A percentile compares a stretch with the other conserved stretches of the same genome.
These are phyloP conservation scores for Cladochytrium tenue DNA, from an alignment of 371 early-diverging fungal genomes.

Conservation along the genomic window DNA sequence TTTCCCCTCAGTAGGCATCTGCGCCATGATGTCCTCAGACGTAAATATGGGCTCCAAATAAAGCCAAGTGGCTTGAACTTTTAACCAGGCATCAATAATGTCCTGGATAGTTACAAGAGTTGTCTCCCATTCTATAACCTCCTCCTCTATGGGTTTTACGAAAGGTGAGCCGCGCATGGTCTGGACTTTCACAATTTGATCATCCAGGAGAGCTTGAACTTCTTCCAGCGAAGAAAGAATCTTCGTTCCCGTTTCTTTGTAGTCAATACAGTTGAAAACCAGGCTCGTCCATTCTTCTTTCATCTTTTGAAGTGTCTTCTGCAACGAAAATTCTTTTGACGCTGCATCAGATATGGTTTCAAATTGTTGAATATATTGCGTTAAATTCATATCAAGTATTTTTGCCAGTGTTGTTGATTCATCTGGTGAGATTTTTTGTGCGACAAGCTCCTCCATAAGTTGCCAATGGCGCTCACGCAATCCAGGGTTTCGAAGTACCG, in stretches of 20 bases:
- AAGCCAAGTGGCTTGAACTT: constrained; percentile 62
- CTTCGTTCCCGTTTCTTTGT: constrained; percentile 58
- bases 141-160: constrained; percentile 54
- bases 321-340: constrained; percentile 55
- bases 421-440: constrained; percentile 48
- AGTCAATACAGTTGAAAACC: constrained; percentile 48
- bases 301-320: constrained; percentile 57
- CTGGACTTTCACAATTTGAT: constrained; percentile 62
- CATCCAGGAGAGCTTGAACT: constrained; percentile 55
- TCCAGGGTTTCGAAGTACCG: constrained; percentile 54
- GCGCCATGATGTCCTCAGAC: constrained; percentile 59
- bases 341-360: constrained; percentile 55
- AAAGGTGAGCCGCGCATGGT: constrained; percentile 60
- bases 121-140: constrained; percentile 48
- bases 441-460: constrained; percentile 47
- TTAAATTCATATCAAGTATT: constrained; percentile 52
- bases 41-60: constrained; percentile 62
- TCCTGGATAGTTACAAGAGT: constrained; percentile 51
- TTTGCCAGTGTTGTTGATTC: constrained; percentile 49
- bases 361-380: constrained; percentile 41
- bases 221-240: constrained; percentile 55
- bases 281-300: constrained; percentile 55
- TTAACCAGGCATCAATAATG: constrained; percentile 56
- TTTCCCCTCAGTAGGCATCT: constrained; percentile 57
- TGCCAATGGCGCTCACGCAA: constrained; percentile 54